These are phyloP conservation scores for Fusarium fracticaudum DNA, from an alignment of 2,329 filamentous ascomycete species.

Conservation along the genomic window DNA sequence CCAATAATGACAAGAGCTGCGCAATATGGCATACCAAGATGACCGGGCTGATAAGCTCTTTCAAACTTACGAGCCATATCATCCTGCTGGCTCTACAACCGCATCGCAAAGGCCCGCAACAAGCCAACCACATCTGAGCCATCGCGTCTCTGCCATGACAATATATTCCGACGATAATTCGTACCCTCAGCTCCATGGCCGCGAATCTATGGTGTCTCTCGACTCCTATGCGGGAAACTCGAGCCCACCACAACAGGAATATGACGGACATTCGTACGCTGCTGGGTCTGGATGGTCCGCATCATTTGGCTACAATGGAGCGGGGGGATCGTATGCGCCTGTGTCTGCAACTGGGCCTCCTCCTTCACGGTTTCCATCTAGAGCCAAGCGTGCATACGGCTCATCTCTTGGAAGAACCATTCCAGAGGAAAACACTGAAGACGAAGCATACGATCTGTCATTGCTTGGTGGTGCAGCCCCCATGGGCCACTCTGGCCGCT, in stretches of 20 bases:
- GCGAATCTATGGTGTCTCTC: slow-evolving; percentile 54
- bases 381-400: slow-evolving; percentile 40
- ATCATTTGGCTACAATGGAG: slow-evolving; percentile 44
- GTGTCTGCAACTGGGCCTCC: slow-evolving; percentile 34
- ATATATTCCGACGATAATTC: slow-evolving; percentile 44
- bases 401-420: slow-evolving; percentile 38
- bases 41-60: slow-evolving; percentile 44
- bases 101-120: slow-evolving; percentile 13
- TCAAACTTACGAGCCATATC: slow-evolving; percentile 31
- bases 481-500: slow-evolving; percentile 49
- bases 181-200: slow-evolving; percentile 46
- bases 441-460: slow-evolving; percentile 56
- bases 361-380: slow-evolving; percentile 38
- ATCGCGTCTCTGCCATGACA: slow-evolving; percentile 49
- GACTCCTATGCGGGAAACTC: slow-evolving; percentile 43
- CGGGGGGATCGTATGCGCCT: slow-evolving; percentile 43
- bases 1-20: slow-evolving; percentile 36
- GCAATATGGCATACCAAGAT: slow-evolving; percentile 46
- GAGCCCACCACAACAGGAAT: slow-evolving; percentile 26
- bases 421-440: slow-evolving; percentile 49
- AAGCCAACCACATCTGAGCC: slow-evolving; percentile 40
- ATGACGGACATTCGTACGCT: slow-evolving; percentile 34
- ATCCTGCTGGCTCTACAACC: slow-evolving; percentile 3
- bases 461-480: slow-evolving; percentile 55
- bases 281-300: slow-evolving; percentile 40